These are phyloP conservation scores for Aspergillus clavatus DNA, from an alignment of 2,329 filamentous ascomycete species.

Conservation along the genomic window DNA sequence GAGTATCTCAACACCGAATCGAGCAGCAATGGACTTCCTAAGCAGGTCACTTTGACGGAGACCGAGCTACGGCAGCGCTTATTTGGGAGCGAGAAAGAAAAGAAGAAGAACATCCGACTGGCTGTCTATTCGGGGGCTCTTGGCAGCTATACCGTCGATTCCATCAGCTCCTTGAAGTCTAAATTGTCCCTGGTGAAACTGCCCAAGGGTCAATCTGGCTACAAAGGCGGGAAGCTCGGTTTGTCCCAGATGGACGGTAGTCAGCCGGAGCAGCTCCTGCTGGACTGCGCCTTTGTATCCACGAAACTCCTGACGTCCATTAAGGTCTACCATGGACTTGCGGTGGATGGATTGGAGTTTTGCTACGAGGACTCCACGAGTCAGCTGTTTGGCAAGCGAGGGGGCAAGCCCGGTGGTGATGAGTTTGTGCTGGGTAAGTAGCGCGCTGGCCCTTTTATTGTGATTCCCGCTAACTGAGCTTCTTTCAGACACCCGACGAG, in stretches of 20 bases:
- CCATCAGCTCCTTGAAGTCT: slow-evolving; percentile 65
- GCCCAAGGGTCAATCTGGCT: slow-evolving; percentile 68
- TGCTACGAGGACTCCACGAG: slow-evolving; percentile 80
- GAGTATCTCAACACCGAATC: slow-evolving; percentile 65
- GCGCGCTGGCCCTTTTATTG: neutral
- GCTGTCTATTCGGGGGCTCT: slow-evolving; percentile 72
- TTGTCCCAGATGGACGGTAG: slow-evolving; percentile 66
- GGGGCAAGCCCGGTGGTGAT: slow-evolving; percentile 64
- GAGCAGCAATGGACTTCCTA: slow-evolving; percentile 57
- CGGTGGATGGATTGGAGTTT: slow-evolving; percentile 85
- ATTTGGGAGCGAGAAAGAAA: slow-evolving; percentile 64
- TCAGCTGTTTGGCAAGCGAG: slow-evolving; percentile 80
- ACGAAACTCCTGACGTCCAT: slow-evolving; percentile 71
- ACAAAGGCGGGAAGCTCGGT: slow-evolving; percentile 69
- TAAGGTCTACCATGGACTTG: slow-evolving; percentile 69
- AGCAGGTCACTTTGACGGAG: slow-evolving; percentile 71
- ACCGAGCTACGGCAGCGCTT: slow-evolving; percentile 66
- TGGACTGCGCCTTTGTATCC: slow-evolving; percentile 62
- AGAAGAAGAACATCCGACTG: slow-evolving; percentile 61
- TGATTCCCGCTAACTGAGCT: slow-evolving; percentile 15
- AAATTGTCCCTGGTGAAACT: slow-evolving; percentile 72
- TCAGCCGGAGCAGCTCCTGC: slow-evolving; percentile 66
- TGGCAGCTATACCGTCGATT: slow-evolving; percentile 69
- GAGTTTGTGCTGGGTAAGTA: slow-evolving; percentile 70
- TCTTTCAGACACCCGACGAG: slow-evolving; percentile 66